phyloP scores from a whole-genome alignment of 2,329 filamentous ascomycete species.

The Alternaria arbusti region DNA sequence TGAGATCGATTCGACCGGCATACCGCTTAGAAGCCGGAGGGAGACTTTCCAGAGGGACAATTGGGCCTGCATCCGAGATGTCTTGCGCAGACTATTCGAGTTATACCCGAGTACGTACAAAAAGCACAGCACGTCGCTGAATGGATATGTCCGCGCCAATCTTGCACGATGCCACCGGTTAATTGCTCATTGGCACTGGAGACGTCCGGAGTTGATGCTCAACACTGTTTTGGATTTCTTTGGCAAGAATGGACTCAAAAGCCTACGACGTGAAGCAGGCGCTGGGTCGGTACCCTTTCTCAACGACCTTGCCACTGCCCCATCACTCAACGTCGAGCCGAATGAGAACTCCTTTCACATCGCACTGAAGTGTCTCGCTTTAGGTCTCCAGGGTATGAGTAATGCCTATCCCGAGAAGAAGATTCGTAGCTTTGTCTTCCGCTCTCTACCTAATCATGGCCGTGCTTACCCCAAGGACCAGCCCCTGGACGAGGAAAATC shows the following conservation, averaged over 20 bases:
- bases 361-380: constrained; percentile 63
- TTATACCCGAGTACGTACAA: constrained; percentile 54
- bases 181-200: constrained; percentile 64
- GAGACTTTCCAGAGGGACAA: constrained; percentile 53
- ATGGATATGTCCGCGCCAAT: constrained; percentile 60
- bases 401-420: constrained; percentile 59
- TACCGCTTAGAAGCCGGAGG: constrained; percentile 51
- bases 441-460: constrained; percentile 66
- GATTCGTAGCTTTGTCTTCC: constrained; percentile 62
- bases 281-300: constrained; percentile 62
- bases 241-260: constrained; percentile 58
- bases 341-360: constrained; percentile 65
- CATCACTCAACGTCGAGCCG: constrained; percentile 52
- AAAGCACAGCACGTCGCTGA: constrained; percentile 53
- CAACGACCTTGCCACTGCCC: constrained; percentile 54
- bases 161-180: constrained; percentile 62
- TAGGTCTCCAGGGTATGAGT: constrained; percentile 57
- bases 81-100: constrained; percentile 57
- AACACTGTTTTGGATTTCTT: constrained; percentile 66
- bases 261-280: constrained; percentile 59
- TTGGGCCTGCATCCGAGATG: constrained; percentile 57
- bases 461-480: constrained; percentile 66
- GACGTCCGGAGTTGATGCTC: constrained; percentile 61
- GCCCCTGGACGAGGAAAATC: constrained; percentile 58
- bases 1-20: constrained; percentile 59